Conservation (phyloP, 129 eudicot species). For the Centella asiatica region DNA sequence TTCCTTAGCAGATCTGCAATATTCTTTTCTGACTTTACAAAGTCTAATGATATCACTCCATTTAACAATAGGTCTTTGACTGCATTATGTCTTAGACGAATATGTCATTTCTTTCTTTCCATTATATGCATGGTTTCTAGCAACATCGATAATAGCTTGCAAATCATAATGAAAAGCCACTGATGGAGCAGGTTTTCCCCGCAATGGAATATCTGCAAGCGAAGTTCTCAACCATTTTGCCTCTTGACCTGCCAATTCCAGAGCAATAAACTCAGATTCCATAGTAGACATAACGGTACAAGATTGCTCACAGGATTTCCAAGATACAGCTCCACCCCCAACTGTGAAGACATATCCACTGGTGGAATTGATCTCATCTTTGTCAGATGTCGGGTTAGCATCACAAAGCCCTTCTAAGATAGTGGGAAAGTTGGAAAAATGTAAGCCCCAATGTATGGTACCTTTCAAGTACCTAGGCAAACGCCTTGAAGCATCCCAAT, state of each 20-base stretch:
- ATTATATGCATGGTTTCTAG: too few species aligned
- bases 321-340: neutral
- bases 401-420: too few species aligned
- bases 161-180: neutral
- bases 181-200: neutral
- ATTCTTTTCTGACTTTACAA: too few species aligned
- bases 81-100: too few species aligned
- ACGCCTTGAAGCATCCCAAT: neutral
- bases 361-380: neutral
- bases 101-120: too few species aligned
- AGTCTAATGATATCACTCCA: too few species aligned
- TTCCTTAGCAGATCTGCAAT: too few species aligned
- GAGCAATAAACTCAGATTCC: neutral
- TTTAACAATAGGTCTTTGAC: too few species aligned
- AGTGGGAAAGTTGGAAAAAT: neutral
- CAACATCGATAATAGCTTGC: neutral
- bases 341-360: neutral
- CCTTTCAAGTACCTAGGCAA: too few species aligned
- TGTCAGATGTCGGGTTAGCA: too few species aligned
- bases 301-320: neutral
- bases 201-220: neutral
- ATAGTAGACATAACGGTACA: neutral
- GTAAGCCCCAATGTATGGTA: neutral
- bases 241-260: neutral
- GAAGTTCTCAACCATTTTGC: neutral